Percentiles rank a stretch among this genome's conserved stretches.
Evolutionary conservation across 192 early-diverging fungal genomes (phyloP).

Genomic region (Entomortierella beljakovae): DNA sequence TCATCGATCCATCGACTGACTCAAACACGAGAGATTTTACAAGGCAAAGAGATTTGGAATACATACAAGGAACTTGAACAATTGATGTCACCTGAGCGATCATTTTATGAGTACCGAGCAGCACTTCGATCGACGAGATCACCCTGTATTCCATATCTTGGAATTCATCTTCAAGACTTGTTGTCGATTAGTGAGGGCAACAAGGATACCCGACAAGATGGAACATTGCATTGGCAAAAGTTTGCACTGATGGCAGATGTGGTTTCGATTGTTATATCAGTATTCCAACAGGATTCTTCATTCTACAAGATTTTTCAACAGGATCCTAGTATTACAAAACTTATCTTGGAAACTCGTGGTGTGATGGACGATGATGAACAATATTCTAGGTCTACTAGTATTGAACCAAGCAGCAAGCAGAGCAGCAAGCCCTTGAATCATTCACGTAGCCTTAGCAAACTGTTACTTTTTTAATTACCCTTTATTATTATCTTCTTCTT

Average conservation of each 20-base stretch:
- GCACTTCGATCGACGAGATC: conserved; percentile 62
- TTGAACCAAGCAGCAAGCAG: conserved; percentile 54
- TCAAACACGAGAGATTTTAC: conserved; percentile 67
- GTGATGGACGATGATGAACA: conserved; percentile 53
- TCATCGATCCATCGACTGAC: conserved; percentile 69
- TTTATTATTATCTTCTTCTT: too few relatives aligned
- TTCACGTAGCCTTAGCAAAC: conserved; percentile 45
- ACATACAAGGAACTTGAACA: conserved; percentile 70
- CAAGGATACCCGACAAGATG: conserved; percentile 69
- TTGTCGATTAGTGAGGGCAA: conserved; percentile 80
- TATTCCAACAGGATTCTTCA: conserved; percentile 58
- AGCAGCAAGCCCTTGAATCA: too few relatives aligned
- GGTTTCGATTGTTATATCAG: conserved; percentile 66
- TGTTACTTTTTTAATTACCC: conserved; percentile 10
- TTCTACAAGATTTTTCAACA: conserved; percentile 37
- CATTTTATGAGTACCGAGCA: conserved; percentile 74
- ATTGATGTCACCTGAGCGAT: conserved; percentile 74
- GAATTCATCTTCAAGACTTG: conserved; percentile 76
- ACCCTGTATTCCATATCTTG: conserved; percentile 84
- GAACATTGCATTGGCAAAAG: conserved; percentile 78
- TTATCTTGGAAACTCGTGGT: conserved; percentile 33
- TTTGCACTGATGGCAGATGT: conserved; percentile 76
- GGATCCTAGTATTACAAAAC: conserved; percentile 34
- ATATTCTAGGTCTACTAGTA: conserved; percentile 43
- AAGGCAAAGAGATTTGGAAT: conserved; percentile 61